phyloP scores from a whole-genome alignment of 2,329 filamentous ascomycete genomes.

The Fusarium chuoi region DNA sequence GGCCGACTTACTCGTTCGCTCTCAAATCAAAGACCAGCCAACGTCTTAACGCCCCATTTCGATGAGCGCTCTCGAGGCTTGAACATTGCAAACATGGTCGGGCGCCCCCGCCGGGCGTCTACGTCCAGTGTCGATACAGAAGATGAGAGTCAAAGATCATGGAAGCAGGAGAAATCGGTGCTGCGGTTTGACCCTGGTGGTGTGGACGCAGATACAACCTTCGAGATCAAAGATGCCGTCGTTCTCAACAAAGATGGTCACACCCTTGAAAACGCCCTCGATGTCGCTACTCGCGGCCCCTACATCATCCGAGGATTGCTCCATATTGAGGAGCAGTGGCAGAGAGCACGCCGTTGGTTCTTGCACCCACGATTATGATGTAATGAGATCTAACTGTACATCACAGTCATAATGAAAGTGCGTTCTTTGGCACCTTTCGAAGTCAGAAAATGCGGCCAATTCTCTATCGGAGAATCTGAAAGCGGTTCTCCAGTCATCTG shows the following conservation, averaged over 20 bases:
- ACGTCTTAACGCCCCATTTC: not conserved
- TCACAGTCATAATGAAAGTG: conserved; percentile 48
- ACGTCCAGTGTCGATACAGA: conserved; percentile 58
- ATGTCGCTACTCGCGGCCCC: conserved; percentile 68
- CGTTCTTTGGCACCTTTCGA: conserved; percentile 57
- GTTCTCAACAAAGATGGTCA: conserved; percentile 65
- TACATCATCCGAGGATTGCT: conserved; percentile 70
- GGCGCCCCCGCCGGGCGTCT: conserved; percentile 55
- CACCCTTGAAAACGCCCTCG: conserved; percentile 68
- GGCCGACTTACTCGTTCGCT: not conserved
- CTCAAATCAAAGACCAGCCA: not conserved
- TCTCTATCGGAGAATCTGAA: conserved; percentile 63
- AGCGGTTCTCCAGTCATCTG: conserved; percentile 69
- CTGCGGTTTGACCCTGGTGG: conserved; percentile 43
- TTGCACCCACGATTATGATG: not conserved
- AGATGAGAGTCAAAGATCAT: conserved; percentile 51
- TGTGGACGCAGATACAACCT: conserved; percentile 65
- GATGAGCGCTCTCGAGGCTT: conserved; percentile 26
- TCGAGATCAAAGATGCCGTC: conserved; percentile 68
- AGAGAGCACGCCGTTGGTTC: conserved; percentile 51
- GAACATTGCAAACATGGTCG: conserved; percentile 51
- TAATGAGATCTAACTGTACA: conserved; percentile 22
- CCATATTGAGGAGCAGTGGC: conserved; percentile 58
- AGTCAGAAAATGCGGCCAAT: conserved; percentile 59
- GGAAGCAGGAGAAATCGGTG: conserved; percentile 50